Conservation (phyloP, 345 rosid species). For the Trapa incisa region DNA sequence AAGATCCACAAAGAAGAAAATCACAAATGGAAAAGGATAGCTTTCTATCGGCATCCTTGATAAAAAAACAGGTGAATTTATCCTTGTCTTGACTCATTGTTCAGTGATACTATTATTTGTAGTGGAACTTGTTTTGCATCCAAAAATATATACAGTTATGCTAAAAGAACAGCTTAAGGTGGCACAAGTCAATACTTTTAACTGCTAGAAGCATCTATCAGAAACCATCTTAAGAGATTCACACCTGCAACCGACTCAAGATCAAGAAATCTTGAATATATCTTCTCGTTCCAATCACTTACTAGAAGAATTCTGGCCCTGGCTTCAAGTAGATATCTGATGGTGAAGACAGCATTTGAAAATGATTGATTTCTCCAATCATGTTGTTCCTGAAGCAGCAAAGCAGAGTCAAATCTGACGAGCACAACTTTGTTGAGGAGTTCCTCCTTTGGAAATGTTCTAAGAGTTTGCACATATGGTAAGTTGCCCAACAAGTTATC, state of each 20-base stretch:
- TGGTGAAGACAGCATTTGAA: constrained; percentile 30
- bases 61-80: not conserved
- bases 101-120: not conserved
- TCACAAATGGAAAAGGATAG: not conserved
- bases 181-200: not conserved
- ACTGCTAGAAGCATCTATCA: not conserved
- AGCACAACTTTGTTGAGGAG: constrained; percentile 48
- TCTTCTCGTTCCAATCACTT: constrained; percentile 36
- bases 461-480: constrained; percentile 52
- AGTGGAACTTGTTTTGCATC: not conserved
- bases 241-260: constrained; percentile 38
- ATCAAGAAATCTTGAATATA: constrained; percentile 17
- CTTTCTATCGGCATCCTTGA: not conserved
- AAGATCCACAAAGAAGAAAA: not conserved
- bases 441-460: constrained; percentile 33
- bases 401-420: constrained; percentile 51
- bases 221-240: constrained; percentile 2
- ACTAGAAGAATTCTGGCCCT: constrained; percentile 44
- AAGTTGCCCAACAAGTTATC: constrained; percentile 20
- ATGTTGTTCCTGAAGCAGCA: constrained; percentile 28
- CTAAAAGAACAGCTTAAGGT: not conserved
- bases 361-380: constrained; percentile 21
- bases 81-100: not conserved
- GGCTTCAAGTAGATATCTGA: constrained; percentile 32
- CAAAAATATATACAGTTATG: not conserved